These are phyloP conservation scores for Phytophthora cryptogea DNA, from an alignment of 352 stramenopile species.

Conservation along the genomic window DNA sequence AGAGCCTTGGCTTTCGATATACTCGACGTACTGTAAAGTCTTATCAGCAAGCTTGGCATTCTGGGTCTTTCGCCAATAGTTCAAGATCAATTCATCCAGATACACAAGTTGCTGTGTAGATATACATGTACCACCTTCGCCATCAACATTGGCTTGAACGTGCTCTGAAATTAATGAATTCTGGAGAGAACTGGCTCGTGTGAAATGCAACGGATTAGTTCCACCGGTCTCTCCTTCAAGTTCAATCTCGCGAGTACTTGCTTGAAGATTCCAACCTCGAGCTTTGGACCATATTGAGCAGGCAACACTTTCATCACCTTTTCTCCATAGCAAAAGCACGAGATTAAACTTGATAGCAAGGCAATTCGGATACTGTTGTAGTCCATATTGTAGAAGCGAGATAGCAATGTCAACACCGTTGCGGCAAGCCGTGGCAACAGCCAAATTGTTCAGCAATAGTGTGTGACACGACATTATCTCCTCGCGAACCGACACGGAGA, in stretches of 20 bases:
- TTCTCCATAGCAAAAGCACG: constrained; percentile 73
- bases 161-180: constrained; percentile 42
- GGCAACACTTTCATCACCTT: constrained; percentile 45
- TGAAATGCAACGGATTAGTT: constrained; percentile 17
- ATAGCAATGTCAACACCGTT: constrained; percentile 46
- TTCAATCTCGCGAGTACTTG: constrained; percentile 30
- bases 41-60: constrained; percentile 36
- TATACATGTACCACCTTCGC: constrained; percentile 40
- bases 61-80: constrained; percentile 51
- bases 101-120: constrained; percentile 56
- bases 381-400: constrained; percentile 45
- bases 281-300: constrained; percentile 73
- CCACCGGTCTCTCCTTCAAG: neutral
- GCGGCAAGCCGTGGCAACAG: constrained; percentile 50
- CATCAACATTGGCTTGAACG: constrained; percentile 36
- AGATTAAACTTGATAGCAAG: constrained; percentile 74
- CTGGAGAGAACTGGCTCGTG: constrained; percentile 10
- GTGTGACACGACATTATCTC: constrained; percentile 51
- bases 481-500: neutral
- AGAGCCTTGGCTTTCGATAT: constrained; percentile 39
- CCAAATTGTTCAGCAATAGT: constrained; percentile 81
- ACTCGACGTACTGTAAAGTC: constrained; percentile 52
- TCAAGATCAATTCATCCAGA: constrained; percentile 64
- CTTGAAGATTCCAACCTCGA: constrained; percentile 54
- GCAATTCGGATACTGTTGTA: constrained; percentile 44